These are phyloP conservation scores for Annulohypoxylon maeteangense DNA, from an alignment of 495 filamentous ascomycete species.

Conservation along the genomic window DNA sequence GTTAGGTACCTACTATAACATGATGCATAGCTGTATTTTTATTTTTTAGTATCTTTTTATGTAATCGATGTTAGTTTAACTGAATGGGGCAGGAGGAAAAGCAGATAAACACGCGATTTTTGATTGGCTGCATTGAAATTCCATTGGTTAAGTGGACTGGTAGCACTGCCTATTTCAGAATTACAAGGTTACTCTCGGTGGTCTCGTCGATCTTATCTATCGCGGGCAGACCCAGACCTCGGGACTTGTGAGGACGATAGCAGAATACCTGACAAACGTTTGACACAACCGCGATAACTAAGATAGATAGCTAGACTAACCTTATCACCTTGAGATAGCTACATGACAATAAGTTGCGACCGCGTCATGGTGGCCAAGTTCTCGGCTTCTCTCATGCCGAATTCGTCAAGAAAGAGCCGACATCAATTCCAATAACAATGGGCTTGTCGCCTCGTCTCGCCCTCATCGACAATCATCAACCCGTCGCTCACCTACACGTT, in stretches of 20 bases:
- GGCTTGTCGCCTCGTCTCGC: neutral
- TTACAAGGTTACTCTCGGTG: neutral
- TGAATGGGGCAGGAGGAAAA: constrained; percentile 28
- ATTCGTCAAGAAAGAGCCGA: constrained; percentile 4
- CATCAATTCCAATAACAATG: neutral
- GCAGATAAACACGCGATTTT: constrained; percentile 1
- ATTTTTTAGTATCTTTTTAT: too few relatives aligned
- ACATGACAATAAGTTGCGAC: neutral
- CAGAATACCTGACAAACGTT: neutral
- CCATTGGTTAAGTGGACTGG: neutral
- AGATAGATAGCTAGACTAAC: neutral
- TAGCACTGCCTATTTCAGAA: constrained; percentile 11
- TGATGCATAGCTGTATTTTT: too few relatives aligned
- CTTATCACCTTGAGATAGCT: neutral
- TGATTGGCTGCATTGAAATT: constrained; percentile 8
- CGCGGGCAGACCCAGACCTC: neutral
- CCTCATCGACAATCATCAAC: neutral
- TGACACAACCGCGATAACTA: neutral
- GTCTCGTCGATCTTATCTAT: neutral
- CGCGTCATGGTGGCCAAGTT: neutral
- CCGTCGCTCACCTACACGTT: neutral
- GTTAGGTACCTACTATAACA: too few relatives aligned
- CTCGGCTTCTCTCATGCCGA: neutral
- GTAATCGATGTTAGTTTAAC: neutral
- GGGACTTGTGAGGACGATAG: neutral